Percentiles rank a stretch among this genome's conserved stretches.
These are phyloP conservation scores for Mycocentrospora acerina DNA, from an alignment of 2,329 filamentous ascomycete species.

Conservation along the genomic window DNA sequence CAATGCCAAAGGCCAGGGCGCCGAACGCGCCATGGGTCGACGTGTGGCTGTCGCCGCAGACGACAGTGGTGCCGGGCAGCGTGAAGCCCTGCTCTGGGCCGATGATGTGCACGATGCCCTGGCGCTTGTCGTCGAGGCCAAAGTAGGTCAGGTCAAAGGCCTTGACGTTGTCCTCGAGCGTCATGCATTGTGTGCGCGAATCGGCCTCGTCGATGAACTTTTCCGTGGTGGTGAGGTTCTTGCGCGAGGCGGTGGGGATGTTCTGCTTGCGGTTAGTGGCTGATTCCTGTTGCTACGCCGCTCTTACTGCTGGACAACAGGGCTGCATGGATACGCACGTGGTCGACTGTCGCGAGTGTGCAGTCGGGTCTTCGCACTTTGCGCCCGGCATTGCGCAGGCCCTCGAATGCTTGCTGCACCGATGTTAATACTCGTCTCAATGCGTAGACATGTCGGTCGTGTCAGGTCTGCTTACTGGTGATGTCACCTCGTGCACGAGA, in stretches of 20 bases:
- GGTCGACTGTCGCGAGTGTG: slow-evolving; percentile 93
- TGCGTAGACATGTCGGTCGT: no score
- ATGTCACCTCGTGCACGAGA: slow-evolving; percentile 97
- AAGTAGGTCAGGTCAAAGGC: slow-evolving; percentile 97
- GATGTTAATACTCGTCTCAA: neutral
- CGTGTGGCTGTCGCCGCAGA: slow-evolving; percentile 97
- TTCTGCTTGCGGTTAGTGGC: slow-evolving; percentile 74
- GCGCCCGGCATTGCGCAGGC: slow-evolving; percentile 83
- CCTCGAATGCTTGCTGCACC: slow-evolving; percentile 89
- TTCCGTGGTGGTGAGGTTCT: slow-evolving; percentile 89
- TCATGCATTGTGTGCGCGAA: slow-evolving; percentile 89
- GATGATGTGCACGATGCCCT: slow-evolving; percentile 98
- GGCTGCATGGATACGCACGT: slow-evolving; percentile 63
- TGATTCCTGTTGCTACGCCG: no score
- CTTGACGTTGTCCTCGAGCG: slow-evolving; percentile 95
- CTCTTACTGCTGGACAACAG: no score
- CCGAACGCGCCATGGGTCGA: slow-evolving; percentile 98
- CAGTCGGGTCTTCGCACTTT: slow-evolving; percentile 92
- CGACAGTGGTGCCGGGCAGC: slow-evolving; percentile 91
- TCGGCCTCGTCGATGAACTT: slow-evolving; percentile 95
- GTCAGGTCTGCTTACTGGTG: slow-evolving; percentile 64
- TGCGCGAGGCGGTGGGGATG: slow-evolving; percentile 86
- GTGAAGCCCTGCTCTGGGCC: slow-evolving; percentile 99
- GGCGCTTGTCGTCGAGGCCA: slow-evolving; percentile 90
- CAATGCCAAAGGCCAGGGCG: slow-evolving; percentile 92